phyloP scores from a whole-genome alignment of 1,284 basidiomycete genomes.

The Boletellus sp. region DNA sequence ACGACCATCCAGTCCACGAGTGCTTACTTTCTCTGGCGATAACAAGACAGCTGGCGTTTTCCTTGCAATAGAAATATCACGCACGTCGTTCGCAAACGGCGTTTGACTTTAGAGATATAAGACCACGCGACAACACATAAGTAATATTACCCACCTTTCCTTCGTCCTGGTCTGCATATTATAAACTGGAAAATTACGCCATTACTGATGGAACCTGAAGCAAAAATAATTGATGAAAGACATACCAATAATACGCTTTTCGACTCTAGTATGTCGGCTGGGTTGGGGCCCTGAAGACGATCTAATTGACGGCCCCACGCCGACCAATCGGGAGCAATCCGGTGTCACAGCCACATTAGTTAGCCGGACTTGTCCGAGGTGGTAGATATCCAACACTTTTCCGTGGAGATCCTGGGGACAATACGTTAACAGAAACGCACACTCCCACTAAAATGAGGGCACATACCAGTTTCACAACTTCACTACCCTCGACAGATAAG shows the following conservation, averaged over 20 bases:
- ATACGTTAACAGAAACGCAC: slow-evolving; percentile 15
- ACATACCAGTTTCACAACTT: slow-evolving; percentile 47
- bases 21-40: slow-evolving; percentile 50
- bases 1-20: not conserved
- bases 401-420: slow-evolving; percentile 49
- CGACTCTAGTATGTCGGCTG: slow-evolving; percentile 62
- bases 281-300: slow-evolving; percentile 65
- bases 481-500: slow-evolving; percentile 53
- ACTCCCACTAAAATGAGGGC: slow-evolving; percentile 4
- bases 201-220: slow-evolving; percentile 1
- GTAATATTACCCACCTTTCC: slow-evolving; percentile 53
- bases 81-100: slow-evolving; percentile 75
- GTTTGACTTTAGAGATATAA: slow-evolving; percentile 51
- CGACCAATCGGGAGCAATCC: slow-evolving; percentile 61
- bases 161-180: slow-evolving; percentile 61
- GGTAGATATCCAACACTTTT: slow-evolving; percentile 56
- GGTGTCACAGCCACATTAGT: slow-evolving; percentile 74
- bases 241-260: slow-evolving; percentile 74
- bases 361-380: slow-evolving; percentile 63
- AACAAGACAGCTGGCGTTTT: slow-evolving; percentile 64
- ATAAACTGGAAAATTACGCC: slow-evolving; percentile 47
- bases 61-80: slow-evolving; percentile 64
- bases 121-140: slow-evolving; percentile 1
- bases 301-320: slow-evolving; percentile 64
- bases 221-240: not conserved